Base-by-base conservation (phyloP, 768 basidiomycete genomes). In the Auricularia sp. region DNA sequence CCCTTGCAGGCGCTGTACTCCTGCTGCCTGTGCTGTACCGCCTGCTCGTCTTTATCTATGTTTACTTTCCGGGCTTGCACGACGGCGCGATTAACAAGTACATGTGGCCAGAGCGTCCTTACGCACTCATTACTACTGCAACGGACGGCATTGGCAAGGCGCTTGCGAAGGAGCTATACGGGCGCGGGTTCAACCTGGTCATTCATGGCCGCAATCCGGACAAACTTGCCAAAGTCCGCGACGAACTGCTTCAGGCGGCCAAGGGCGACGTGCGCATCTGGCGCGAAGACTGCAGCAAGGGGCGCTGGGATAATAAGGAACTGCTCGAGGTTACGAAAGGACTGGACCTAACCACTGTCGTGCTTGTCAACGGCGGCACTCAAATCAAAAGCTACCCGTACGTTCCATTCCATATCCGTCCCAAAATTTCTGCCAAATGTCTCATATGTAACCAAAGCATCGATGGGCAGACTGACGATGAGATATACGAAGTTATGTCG, bases 71-170 rank as follows among this genome's bases (percentile, higher is more conserved):
- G 10, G 47, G 47, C 6, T 18, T 51, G 18, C 47, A 51, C 21
- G 47, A 51, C 47, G 18, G 47, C 47, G 21, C 14, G 6, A 18
- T 51, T 18, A 21, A 10, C 7, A 51, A 21, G 47, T 51, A 51
- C 21, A 18, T 6, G 47, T 51, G 47, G 47, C 21, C 47, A 18
- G 18, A 10, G 47, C 14, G 21, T 1, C 65, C 65, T 2, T 67
- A 65, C 56, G 67, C 67, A 2, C 62, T 67, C 35, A 54, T 67
- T 3, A 67, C 67, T 3, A 65, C 64, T 7, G 61, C 62, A 8
- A 58, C 64, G 3, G 67, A 67, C 47, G 67, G 67, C 18, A 67
- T 67, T 21, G 64, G 67, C 24, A 65, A 65, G 34, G 67, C 62
- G 34, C 42, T 67, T 3, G 67, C 67, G 18, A 65, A 54, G 33